Percentiles rank a stretch among this genome's conserved stretches.
These are phyloP conservation scores for Lactifluus echinatus DNA, from an alignment of 768 basidiomycete species.

Conservation along the genomic window DNA sequence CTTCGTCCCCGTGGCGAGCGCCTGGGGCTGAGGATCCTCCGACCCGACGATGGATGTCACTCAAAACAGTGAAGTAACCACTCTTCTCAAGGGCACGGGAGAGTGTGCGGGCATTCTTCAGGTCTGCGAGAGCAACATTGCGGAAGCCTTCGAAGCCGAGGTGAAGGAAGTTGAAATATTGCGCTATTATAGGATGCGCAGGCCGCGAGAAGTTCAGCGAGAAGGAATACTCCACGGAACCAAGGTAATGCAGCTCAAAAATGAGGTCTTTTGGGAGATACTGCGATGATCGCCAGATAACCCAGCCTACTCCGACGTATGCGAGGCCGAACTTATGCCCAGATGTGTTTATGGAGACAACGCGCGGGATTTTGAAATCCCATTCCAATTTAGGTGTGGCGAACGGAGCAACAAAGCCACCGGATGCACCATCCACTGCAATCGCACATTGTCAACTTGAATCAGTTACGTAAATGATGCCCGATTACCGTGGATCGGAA, in stretches of 20 bases:
- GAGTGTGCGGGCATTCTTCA: constrained; percentile 57
- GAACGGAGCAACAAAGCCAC: constrained; percentile 58
- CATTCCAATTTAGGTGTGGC: constrained; percentile 43
- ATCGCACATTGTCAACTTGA: constrained; percentile 7
- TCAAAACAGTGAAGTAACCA: constrained; percentile 43
- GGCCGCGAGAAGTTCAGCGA: constrained; percentile 55
- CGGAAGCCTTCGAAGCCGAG: constrained; percentile 50
- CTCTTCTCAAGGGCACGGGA: constrained; percentile 53
- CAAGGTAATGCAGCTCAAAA: constrained; percentile 49
- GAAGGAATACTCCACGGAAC: constrained; percentile 65
- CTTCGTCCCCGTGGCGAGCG: constrained; percentile 35
- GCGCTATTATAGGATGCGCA: constrained; percentile 51
- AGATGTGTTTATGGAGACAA: constrained; percentile 49
- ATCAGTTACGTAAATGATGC: not conserved
- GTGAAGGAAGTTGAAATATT: constrained; percentile 57
- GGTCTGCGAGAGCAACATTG: constrained; percentile 36
- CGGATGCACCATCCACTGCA: constrained; percentile 49
- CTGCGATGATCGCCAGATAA: constrained; percentile 50
- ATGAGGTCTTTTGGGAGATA: constrained; percentile 61
- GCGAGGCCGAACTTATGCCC: constrained; percentile 55
- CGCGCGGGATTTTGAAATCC: constrained; percentile 54
- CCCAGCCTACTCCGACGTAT: constrained; percentile 55
- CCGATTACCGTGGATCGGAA: constrained; percentile 34
- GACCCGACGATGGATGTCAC: constrained; percentile 43
- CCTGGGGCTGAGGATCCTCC: no score